Base-by-base conservation (phyloP, 805 yeast species). In the Barnettozyma pratensis region DNA sequence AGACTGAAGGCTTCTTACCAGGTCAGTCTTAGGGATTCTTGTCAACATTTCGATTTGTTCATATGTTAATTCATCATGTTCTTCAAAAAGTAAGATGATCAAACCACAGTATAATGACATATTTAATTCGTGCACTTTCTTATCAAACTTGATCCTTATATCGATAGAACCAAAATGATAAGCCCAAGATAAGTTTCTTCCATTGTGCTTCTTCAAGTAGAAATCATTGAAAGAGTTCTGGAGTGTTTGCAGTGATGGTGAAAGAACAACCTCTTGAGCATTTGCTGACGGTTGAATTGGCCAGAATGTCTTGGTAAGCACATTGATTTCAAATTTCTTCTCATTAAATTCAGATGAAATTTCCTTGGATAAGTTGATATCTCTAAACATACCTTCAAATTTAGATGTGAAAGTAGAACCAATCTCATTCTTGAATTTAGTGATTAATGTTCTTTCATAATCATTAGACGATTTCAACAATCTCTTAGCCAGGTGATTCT, bases 371-470 rank as follows among this genome's bases (percentile, higher is more conserved):
- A 74, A 54, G 50, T 77, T 77, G 41, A 89, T 81, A 60, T 91
- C 97, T 58, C 83, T 77, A 54, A 88, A 80, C 97, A 91, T 91
- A 39, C 87, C 89, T 60, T 88, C 90, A 32, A 91, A 72, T 56
- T 85, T 85, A 4, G 87, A 78, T 0, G 96, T 81, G 46, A 87
- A 85, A 0, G 89, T 76, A 3, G 86, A 75, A 0, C 97, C 96
- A 59, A 86, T 75, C 60, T 87, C 96, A 54, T 80, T 83, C 54
- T 83, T 80, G 37, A 90, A 68, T 56, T 79, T 80, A 2, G 81
- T 72, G 25, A 90, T 80, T 62, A 89, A 72, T 29, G 72, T 68
- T 60, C 82, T 81, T 63, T 90, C 97, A 4, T 85, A 66, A 50
- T 87, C 92, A 42, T 73, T 68, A 5, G 62, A 65, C 2, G 78